Percentiles rank a stretch among this genome's conserved stretches.
Evolutionary conservation across 306 rosid species (phyloP).

Genomic region (Trifolium pratense): DNA sequence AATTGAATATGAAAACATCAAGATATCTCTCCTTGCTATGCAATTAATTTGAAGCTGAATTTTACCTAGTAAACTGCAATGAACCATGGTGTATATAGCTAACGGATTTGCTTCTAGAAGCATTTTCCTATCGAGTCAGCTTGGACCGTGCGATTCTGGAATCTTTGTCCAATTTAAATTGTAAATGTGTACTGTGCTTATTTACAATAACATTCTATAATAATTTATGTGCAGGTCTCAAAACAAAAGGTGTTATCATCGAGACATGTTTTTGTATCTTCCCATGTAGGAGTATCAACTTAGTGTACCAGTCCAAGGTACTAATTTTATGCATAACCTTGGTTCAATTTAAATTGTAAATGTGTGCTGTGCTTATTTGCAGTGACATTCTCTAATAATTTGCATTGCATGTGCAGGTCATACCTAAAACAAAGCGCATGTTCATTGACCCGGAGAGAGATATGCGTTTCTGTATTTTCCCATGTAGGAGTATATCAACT

Average conservation of each 20-base stretch:
- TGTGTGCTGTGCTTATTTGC: constrained; percentile 13
- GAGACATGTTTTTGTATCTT: constrained; percentile 26
- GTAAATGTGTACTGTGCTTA: constrained; percentile 12
- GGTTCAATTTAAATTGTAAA: constrained; percentile 10
- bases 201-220: constrained; percentile 12
- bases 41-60: constrained; percentile 21
- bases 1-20: constrained; percentile 8
- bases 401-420: constrained; percentile 34
- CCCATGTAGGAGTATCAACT: constrained; percentile 31
- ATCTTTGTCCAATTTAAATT: constrained; percentile 5
- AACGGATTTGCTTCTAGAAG: constrained; percentile 27
- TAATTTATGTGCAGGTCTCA: constrained; percentile 38
- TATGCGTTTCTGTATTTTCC: constrained; percentile 27
- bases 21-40: constrained; percentile 11
- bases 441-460: constrained; percentile 3
- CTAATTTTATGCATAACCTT: not conserved
- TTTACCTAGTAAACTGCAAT: constrained; percentile 31
- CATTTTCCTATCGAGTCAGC: constrained; percentile 25
- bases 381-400: constrained; percentile 20
- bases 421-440: constrained; percentile 16
- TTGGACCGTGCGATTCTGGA: constrained; percentile 32
- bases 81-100: constrained; percentile 27
- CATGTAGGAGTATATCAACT: constrained; percentile 22
- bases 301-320: constrained; percentile 16
- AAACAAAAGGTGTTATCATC: constrained; percentile 23